Evolutionary conservation across 2,329 filamentous ascomycete genomes (phyloP).

Genomic region (Aspergillus sp.): DNA sequence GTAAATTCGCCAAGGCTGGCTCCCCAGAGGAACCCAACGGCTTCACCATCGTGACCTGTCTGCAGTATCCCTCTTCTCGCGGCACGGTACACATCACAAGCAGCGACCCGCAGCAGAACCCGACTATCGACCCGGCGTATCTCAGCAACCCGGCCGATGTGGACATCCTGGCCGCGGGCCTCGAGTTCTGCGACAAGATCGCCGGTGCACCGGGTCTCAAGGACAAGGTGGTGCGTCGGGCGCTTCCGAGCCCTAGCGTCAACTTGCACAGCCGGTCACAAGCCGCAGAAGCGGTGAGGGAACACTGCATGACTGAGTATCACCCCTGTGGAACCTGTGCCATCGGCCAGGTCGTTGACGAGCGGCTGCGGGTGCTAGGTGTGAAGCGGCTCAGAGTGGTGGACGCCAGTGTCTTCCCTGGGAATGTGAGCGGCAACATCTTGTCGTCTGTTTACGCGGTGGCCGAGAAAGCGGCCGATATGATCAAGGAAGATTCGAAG

Average conservation of each 20-base stretch:
- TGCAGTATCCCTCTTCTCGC: slow-evolving; percentile 16
- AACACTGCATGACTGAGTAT: slow-evolving; percentile 7
- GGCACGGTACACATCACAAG: slow-evolving; percentile 15
- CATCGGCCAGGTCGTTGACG: slow-evolving; percentile 28
- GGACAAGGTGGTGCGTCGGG: slow-evolving; percentile 5
- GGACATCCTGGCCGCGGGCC: slow-evolving; percentile 11
- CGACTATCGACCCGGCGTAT: slow-evolving; percentile 12
- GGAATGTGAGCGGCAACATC: slow-evolving; percentile 25
- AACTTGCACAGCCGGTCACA: slow-evolving; percentile 3
- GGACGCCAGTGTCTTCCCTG: slow-evolving; percentile 27
- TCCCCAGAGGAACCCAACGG: slow-evolving; percentile 1
- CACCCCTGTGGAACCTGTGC: slow-evolving; percentile 24
- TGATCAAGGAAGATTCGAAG: slow-evolving; percentile 22
- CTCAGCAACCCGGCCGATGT: slow-evolving; percentile 13
- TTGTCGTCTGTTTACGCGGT: slow-evolving; percentile 24
- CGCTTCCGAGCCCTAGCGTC: slow-evolving; percentile 4
- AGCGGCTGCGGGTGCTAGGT: slow-evolving; percentile 23
- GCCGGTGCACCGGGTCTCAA: not conserved
- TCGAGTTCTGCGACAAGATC: slow-evolving; percentile 8
- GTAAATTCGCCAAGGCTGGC: slow-evolving; percentile 1
- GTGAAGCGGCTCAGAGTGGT: slow-evolving; percentile 21
- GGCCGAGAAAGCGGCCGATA: slow-evolving; percentile 27
- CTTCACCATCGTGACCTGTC: slow-evolving; percentile 12
- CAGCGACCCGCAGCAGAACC: slow-evolving; percentile 8
- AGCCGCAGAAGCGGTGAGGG: slow-evolving; percentile 5